These are phyloP conservation scores for Syncephalastrum monosporum DNA, from an alignment of 371 early-diverging fungal genomes.

Conservation along the genomic window DNA sequence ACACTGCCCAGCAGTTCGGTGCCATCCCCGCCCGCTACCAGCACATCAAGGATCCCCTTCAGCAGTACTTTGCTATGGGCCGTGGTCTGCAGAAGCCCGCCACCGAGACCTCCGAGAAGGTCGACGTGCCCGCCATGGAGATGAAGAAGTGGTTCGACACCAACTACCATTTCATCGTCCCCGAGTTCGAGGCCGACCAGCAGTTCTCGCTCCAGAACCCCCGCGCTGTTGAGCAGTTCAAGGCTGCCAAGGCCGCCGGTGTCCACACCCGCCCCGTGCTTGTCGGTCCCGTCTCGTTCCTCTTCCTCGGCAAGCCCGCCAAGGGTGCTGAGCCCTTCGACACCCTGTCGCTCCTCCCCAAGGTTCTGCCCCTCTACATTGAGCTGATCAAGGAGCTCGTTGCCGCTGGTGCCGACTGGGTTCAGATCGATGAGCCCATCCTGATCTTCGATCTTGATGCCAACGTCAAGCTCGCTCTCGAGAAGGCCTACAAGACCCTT, in stretches of 20 bases:
- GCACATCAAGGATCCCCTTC: constrained; percentile 60
- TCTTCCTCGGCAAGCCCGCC: constrained; percentile 81
- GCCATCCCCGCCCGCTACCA: constrained; percentile 78
- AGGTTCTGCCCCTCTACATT: constrained; percentile 79
- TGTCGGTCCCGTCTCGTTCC: constrained; percentile 90
- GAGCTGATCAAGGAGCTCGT: constrained; percentile 74
- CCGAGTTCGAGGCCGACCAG: constrained; percentile 80
- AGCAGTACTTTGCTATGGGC: constrained; percentile 96
- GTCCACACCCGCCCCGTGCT: constrained; percentile 90
- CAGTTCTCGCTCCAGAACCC: constrained; percentile 68
- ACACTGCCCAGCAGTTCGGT: constrained; percentile 78
- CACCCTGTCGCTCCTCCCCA: constrained; percentile 70
- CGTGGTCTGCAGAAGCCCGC: constrained; percentile 86
- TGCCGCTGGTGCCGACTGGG: constrained; percentile 88
- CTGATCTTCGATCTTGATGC: constrained; percentile 75
- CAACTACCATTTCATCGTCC: constrained; percentile 92
- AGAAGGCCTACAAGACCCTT: constrained; percentile 69
- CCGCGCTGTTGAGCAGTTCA: constrained; percentile 86
- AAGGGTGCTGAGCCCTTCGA: constrained; percentile 65
- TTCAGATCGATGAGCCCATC: constrained; percentile 93
- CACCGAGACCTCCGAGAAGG: constrained; percentile 57
- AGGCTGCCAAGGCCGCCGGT: constrained; percentile 90
- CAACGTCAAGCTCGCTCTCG: constrained; percentile 46
- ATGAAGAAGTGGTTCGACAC: constrained; percentile 98
- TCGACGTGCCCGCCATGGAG: constrained; percentile 94